Evolutionary conservation across 805 yeast genomes (phyloP).

Genomic region (Wickerhamomyces sydowiorum): DNA sequence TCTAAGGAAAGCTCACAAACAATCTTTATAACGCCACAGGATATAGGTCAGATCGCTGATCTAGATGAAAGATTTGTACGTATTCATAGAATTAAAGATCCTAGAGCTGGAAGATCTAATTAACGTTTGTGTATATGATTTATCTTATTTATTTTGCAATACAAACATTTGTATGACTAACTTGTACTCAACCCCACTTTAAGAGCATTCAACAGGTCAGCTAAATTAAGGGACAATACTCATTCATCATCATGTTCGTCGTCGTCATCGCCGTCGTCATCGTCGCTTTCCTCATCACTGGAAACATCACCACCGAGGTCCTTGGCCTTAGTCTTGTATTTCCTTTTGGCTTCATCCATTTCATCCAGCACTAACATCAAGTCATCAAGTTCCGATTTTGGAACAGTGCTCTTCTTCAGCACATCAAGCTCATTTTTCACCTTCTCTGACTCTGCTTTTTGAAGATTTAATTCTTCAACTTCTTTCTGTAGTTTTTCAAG

Average conservation of each 20-base stretch:
- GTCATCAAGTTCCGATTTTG: conserved; percentile 61
- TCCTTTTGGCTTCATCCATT: conserved; percentile 59
- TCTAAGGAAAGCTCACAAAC: conserved; percentile 70
- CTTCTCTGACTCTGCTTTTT: conserved; percentile 15
- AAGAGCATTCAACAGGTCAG: too few relatives aligned
- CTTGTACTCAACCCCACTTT: not conserved
- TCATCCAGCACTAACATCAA: conserved; percentile 72
- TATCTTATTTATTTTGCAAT: not conserved
- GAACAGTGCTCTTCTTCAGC: conserved; percentile 26
- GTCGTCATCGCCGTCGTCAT: conserved; percentile 53
- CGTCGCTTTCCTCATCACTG: conserved; percentile 67
- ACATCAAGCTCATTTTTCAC: conserved; percentile 10
- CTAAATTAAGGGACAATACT: too few relatives aligned
- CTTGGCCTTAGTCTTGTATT: conserved; percentile 48
- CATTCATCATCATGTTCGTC: too few relatives aligned
- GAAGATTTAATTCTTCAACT: conserved; percentile 4
- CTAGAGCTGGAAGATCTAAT: conserved; percentile 17
- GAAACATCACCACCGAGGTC: conserved; percentile 55
- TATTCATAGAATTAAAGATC: conserved; percentile 56
- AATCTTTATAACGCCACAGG: conserved; percentile 91
- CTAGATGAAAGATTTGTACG: conserved; percentile 56
- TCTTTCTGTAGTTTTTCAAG: conserved; percentile 4
- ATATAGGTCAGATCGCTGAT: conserved; percentile 58
- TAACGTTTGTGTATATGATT: not conserved
- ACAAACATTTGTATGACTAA: not conserved